phyloP scores from a whole-genome alignment of 306 rosid species.

The Crotalaria pallida region DNA sequence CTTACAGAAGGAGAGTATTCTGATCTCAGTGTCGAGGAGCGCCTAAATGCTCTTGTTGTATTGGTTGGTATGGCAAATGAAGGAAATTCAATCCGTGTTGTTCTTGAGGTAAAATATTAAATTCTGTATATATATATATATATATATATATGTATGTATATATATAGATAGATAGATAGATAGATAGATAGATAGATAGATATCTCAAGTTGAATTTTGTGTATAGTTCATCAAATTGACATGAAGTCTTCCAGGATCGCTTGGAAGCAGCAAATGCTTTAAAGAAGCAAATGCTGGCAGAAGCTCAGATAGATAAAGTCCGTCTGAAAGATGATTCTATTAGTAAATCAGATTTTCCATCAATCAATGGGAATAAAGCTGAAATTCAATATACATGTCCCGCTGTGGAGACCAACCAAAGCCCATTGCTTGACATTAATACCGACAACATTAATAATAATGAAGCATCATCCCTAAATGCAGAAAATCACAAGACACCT shows the following conservation, averaged over 20 bases:
- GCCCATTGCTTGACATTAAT: constrained; percentile 64
- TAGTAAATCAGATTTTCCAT: constrained; percentile 53
- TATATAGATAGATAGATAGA: too few relatives aligned
- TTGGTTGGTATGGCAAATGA: constrained; percentile 90
- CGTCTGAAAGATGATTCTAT: constrained; percentile 68
- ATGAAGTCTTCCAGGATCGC: constrained; percentile 64
- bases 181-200: too few relatives aligned
- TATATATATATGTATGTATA: too few relatives aligned
- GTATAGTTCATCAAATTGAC: constrained; percentile 29
- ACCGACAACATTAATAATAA: constrained; percentile 24
- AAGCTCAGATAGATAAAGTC: constrained; percentile 86
- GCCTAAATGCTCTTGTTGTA: constrained; percentile 77
- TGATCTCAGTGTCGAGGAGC: constrained; percentile 97
- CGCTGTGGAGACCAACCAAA: constrained; percentile 53
- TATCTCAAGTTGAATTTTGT: not conserved
- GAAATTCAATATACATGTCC: constrained; percentile 51
- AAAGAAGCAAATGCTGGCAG: constrained; percentile 98
- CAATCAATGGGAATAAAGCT: constrained; percentile 48
- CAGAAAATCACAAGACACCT: constrained; percentile 45
- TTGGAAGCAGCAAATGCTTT: constrained; percentile 96
- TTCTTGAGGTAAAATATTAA: constrained; percentile 79
- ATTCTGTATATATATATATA: not conserved
- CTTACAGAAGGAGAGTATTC: constrained; percentile 93
- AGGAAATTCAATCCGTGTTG: constrained; percentile 85
- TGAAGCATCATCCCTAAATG: constrained; percentile 53